Percentiles rank a stretch among this genome's conserved stretches.
These are phyloP conservation scores for Saturnispora mendoncae DNA, from an alignment of 805 yeast species.

Conservation along the genomic window DNA sequence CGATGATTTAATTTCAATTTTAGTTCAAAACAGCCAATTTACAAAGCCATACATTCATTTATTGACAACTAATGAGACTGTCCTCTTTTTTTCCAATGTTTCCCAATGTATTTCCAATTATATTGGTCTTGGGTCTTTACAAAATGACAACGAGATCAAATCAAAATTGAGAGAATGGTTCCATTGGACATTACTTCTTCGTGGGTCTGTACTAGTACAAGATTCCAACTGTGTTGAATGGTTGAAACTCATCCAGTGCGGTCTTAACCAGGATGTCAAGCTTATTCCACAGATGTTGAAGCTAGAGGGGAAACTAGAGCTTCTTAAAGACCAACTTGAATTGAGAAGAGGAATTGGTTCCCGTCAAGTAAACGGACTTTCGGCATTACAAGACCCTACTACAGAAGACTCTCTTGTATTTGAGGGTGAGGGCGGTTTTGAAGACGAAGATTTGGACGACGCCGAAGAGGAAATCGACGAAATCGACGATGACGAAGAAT, in stretches of 20 bases:
- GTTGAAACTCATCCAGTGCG: constrained; percentile 47
- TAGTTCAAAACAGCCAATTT: constrained; percentile 31
- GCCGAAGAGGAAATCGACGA: constrained; percentile 15
- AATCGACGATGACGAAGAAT: constrained; percentile 15
- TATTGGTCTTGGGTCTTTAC: constrained; percentile 5
- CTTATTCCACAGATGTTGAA: constrained; percentile 62
- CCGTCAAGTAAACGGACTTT: constrained; percentile 17
- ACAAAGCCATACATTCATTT: constrained; percentile 47
- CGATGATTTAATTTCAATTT: constrained; percentile 24
- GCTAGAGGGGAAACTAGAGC: constrained; percentile 76
- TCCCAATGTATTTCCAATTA: constrained; percentile 39
- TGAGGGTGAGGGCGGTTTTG: constrained; percentile 28
- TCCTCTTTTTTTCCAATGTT: constrained; percentile 37
- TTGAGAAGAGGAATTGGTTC: constrained; percentile 41
- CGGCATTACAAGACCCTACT: neutral
- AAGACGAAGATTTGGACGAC: constrained; percentile 15
- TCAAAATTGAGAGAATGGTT: constrained; percentile 47
- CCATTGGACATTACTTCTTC: constrained; percentile 66
- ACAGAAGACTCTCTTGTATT: constrained; percentile 18
- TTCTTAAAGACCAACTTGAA: constrained; percentile 66
- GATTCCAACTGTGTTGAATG: constrained; percentile 45
- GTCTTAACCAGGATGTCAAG: constrained; percentile 47
- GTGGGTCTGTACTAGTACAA: constrained; percentile 54
- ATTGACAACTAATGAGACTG: constrained; percentile 37
- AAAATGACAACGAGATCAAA: neutral